Evolutionary conservation across 148 eudicot genomes (phyloP).

Genomic region (Heliosperma pusillum): DNA sequence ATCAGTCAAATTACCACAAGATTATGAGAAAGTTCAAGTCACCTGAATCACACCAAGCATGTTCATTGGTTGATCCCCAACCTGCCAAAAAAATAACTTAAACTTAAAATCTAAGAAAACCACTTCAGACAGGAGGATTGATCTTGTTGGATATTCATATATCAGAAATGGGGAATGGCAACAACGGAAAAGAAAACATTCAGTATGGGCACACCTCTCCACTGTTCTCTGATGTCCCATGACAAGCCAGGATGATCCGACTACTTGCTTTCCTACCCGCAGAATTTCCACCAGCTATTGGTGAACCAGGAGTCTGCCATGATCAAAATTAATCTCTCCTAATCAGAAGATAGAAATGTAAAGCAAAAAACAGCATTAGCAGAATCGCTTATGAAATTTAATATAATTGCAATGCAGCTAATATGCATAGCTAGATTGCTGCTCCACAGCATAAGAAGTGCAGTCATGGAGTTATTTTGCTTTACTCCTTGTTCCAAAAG

Average conservation of each 20-base stretch:
- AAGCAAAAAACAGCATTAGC: background rate
- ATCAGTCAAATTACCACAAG: background rate
- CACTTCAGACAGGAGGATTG: background rate
- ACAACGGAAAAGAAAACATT: background rate
- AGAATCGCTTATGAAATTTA: background rate
- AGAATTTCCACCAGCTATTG: conserved; percentile 68
- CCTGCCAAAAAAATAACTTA: conserved; percentile 22
- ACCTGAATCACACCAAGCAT: conserved; percentile 91
- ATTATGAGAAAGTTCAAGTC: background rate
- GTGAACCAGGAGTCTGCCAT: conserved; percentile 90
- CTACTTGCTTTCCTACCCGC: conserved; percentile 67
- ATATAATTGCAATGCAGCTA: background rate
- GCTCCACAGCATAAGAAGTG: too few relatives aligned
- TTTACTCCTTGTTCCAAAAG: too few relatives aligned
- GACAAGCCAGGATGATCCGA: conserved; percentile 68
- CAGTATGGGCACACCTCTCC: conserved; percentile 40
- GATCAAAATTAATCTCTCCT: conserved; percentile 14
- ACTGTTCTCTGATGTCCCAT: conserved; percentile 49
- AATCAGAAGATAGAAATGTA: background rate
- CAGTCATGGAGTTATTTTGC: too few relatives aligned
- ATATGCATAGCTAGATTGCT: too few relatives aligned
- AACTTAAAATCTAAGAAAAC: conserved; percentile 16
- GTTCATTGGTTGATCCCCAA: conserved; percentile 58
- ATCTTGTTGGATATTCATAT: background rate
- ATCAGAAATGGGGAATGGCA: background rate